A percentile compares a stretch with the other conserved stretches of the same genome.
Conservation (phyloP, 2,329 filamentous ascomycete species). For the Aulographum hederae region DNA sequence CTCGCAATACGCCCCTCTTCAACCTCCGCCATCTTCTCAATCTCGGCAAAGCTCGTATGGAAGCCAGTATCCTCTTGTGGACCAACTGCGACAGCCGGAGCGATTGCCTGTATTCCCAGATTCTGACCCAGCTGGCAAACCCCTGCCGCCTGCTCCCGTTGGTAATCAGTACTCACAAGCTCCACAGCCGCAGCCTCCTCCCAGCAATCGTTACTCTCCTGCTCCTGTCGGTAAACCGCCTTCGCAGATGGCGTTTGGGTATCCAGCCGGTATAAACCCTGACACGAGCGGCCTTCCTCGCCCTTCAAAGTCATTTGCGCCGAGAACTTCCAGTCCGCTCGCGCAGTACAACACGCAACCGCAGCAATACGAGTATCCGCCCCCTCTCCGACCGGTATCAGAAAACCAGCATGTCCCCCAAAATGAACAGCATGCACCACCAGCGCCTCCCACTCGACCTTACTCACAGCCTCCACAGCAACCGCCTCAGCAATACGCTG, state of each 20-base stretch:
- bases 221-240: constrained; percentile 10
- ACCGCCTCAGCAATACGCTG: background rate
- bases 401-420: background rate
- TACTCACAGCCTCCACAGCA: constrained; percentile 4
- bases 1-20: constrained; percentile 3
- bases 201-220: constrained; percentile 22
- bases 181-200: constrained; percentile 20
- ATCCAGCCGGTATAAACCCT: constrained; percentile 34
- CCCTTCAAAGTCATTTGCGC: constrained; percentile 29
- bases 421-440: constrained; percentile 10
- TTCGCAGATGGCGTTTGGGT: no score
- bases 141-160: no score
- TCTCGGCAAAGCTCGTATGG: no score
- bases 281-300: no score
- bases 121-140: constrained; percentile 9
- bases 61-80: constrained; percentile 1
- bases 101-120: constrained; percentile 3
- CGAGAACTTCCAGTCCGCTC: constrained; percentile 45
- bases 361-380: no score
- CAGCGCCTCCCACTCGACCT: no score
- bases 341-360: constrained; percentile 28
- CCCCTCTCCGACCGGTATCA: no score
- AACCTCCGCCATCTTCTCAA: no score
- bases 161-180: no score
- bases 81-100: constrained; percentile 3